Percentiles rank a stretch among this genome's conserved stretches.
These are phyloP conservation scores for Rhizoctonia solani DNA, from an alignment of 1,284 basidiomycete genomes.

Conservation along the genomic window DNA sequence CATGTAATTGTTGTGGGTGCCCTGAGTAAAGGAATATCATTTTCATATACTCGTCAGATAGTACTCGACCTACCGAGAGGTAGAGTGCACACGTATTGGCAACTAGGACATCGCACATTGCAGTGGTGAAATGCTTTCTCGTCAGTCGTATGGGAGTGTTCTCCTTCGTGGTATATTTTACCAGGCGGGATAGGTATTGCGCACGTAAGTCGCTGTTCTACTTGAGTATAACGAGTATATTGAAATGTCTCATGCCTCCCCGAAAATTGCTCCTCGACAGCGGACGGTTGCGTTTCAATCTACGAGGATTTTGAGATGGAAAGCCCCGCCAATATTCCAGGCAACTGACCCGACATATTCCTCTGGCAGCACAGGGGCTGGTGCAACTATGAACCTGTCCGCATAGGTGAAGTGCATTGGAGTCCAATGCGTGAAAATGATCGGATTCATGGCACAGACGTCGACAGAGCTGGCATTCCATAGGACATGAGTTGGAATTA, in stretches of 20 bases:
- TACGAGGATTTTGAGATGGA: slow-evolving; percentile 54
- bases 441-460: slow-evolving; percentile 54
- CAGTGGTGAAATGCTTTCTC: slow-evolving; percentile 56
- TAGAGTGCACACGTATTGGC: slow-evolving; percentile 61
- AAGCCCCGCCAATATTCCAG: neutral
- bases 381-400: slow-evolving; percentile 53
- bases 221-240: slow-evolving; percentile 42
- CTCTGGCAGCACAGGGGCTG: slow-evolving; percentile 42
- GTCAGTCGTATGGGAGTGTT: slow-evolving; percentile 55
- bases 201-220: slow-evolving; percentile 56
- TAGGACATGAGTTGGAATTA: slow-evolving; percentile 53
- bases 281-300: slow-evolving; percentile 60
- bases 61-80: slow-evolving; percentile 52
- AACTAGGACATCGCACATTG: slow-evolving; percentile 58
- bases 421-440: slow-evolving; percentile 58
- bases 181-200: slow-evolving; percentile 54
- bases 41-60: too few relatives aligned
- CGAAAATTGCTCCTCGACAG: slow-evolving; percentile 60
- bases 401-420: slow-evolving; percentile 57
- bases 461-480: slow-evolving; percentile 58
- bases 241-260: slow-evolving; percentile 54
- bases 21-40: slow-evolving; percentile 46
- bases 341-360: slow-evolving; percentile 7
- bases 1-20: slow-evolving; percentile 62
- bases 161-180: slow-evolving; percentile 50